Percentiles rank a stretch among this genome's conserved stretches.
Evolutionary conservation across 1,139 yeast genomes (phyloP).

Genomic region (Geotrichum citri-aurantii): DNA sequence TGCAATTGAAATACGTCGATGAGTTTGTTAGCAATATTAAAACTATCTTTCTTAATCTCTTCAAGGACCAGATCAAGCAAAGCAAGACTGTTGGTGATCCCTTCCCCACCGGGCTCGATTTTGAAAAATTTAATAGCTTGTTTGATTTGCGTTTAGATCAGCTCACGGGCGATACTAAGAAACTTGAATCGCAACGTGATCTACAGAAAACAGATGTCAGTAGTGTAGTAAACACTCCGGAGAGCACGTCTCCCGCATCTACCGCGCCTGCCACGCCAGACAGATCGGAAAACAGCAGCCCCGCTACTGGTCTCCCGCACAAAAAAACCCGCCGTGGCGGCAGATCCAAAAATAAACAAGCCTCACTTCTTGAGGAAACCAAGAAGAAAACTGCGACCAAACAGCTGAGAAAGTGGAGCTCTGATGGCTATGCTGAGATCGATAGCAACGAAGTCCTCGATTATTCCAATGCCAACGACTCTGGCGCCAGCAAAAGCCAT

Average conservation of each 20-base stretch:
- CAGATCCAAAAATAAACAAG: conserved; percentile 22
- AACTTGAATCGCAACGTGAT: not conserved
- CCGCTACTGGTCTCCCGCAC: conserved; percentile 8
- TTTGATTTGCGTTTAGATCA: conserved; percentile 33
- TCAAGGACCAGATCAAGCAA: conserved; percentile 26
- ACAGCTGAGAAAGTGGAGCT: conserved; percentile 43
- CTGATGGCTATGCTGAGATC: conserved; percentile 46
- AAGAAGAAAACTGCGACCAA: conserved; percentile 31
- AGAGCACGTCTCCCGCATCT: conserved; percentile 6
- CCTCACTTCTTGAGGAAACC: conserved; percentile 20
- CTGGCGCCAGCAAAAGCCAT: conserved; percentile 18
- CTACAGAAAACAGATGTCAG: not conserved
- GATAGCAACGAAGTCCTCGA: conserved; percentile 41
- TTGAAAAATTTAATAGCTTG: conserved; percentile 32
- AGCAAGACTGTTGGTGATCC: conserved; percentile 18
- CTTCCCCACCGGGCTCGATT: conserved; percentile 24
- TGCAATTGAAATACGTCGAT: conserved; percentile 35
- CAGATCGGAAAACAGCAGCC: conserved; percentile 10
- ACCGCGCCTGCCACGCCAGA: conserved; percentile 12
- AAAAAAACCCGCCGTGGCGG: conserved; percentile 17
- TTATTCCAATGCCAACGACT: conserved; percentile 38
- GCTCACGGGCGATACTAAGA: conserved; percentile 18
- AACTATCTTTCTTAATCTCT: conserved; percentile 34
- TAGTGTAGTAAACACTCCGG: not conserved
- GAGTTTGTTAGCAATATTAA: conserved; percentile 34